Percentiles rank a stretch among this genome's conserved stretches.
phyloP scores from a whole-genome alignment of 805 yeast genomes.

The Debaryomyces prosopidis region DNA sequence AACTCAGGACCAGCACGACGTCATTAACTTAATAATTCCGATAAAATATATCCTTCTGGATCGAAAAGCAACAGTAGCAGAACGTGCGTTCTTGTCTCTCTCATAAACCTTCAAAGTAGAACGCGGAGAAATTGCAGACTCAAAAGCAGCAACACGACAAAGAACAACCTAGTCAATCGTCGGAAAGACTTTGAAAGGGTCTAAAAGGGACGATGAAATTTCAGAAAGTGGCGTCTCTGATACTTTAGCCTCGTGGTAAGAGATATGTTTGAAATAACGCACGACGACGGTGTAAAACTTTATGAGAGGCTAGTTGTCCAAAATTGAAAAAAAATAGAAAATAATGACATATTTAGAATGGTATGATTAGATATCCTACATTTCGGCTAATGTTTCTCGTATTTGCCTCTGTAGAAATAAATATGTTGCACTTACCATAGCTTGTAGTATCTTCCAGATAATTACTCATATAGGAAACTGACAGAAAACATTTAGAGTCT shows the following conservation, averaged over 20 bases:
- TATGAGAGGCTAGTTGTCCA: conserved; percentile 88
- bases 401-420: no score
- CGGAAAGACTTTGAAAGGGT: no score
- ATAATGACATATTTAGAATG: conserved; percentile 77
- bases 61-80: conserved; percentile 22
- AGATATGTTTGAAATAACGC: conserved; percentile 87
- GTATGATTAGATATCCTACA: conserved; percentile 40
- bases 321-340: conserved; percentile 82
- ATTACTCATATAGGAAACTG: no score
- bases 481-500: no score
- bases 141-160: conserved; percentile 34
- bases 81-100: conserved; percentile 58
- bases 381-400: no score
- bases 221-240: conserved; percentile 48
- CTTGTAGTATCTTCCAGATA: no score
- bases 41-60: conserved; percentile 15
- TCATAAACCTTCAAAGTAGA: conserved; percentile 47
- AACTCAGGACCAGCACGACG: conserved; percentile 45
- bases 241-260: conserved; percentile 82
- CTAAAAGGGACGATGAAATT: conserved; percentile 6
- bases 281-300: conserved; percentile 75
- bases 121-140: conserved; percentile 72
- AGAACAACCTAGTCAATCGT: conserved; percentile 2
- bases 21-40: conserved; percentile 58
- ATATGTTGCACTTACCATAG: no score